Evolutionary conservation across 305 asterid species (phyloP).

Genomic region (Fraxinus greggii): DNA sequence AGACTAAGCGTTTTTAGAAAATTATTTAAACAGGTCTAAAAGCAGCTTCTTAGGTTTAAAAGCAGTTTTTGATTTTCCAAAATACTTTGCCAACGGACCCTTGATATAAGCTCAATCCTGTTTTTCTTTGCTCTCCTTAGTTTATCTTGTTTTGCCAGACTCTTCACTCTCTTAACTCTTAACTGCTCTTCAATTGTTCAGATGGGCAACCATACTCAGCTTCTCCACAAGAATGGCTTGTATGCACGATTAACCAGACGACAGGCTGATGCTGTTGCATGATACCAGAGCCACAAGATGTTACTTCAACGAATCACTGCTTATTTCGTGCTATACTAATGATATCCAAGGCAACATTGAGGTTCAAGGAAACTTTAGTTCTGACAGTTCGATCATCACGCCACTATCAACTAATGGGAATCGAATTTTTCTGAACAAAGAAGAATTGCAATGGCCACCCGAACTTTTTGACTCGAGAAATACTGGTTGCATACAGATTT

Average conservation of each 20-base stretch:
- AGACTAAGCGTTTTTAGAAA: neutral
- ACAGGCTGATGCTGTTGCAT: slow-evolving; percentile 85
- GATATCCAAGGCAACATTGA: neutral
- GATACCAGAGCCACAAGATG: slow-evolving; percentile 15
- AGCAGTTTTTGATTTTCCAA: neutral
- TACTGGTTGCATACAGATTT: slow-evolving; percentile 10
- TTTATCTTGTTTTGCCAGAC: neutral
- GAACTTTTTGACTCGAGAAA: slow-evolving; percentile 23
- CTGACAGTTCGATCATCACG: neutral
- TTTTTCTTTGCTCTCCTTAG: neutral
- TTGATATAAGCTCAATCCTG: neutral
- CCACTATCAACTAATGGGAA: slow-evolving; percentile 2
- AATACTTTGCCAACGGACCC: neutral
- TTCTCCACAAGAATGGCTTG: slow-evolving; percentile 60
- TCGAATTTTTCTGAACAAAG: neutral
- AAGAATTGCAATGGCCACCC: slow-evolving; percentile 21
- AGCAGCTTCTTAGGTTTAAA: neutral
- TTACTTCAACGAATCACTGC: slow-evolving; percentile 10
- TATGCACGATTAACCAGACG: slow-evolving; percentile 77
- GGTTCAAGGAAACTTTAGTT: slow-evolving; percentile 4
- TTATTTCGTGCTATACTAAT: slow-evolving; percentile 3
- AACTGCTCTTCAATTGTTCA: slow-evolving; percentile 30
- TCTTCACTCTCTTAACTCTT: neutral
- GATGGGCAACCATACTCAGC: slow-evolving; percentile 82
- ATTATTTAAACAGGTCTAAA: neutral